phyloP scores from a whole-genome alignment of 208 protist species.

The Herpetomonas tarakana region DNA sequence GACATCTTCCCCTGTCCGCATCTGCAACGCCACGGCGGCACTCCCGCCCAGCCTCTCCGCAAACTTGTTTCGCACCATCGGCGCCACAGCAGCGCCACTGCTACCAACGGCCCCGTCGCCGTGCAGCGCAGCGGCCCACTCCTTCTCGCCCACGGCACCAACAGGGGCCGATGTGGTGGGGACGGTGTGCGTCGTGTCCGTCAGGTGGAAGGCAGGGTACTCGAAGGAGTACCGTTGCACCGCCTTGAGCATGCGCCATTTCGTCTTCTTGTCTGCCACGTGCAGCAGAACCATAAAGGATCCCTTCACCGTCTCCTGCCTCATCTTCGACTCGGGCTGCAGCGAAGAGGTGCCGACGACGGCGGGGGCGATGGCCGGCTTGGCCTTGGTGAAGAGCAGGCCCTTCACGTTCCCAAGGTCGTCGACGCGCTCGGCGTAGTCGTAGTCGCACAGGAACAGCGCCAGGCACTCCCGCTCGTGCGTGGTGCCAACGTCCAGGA shows the following conservation, averaged over 20 bases:
- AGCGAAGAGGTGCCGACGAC: neutral
- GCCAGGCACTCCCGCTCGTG: constrained; percentile 25
- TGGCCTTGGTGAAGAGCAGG: constrained; percentile 15
- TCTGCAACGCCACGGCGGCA: too few species aligned
- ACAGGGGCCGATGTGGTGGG: too few species aligned
- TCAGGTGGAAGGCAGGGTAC: too few species aligned
- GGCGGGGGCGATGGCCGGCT: neutral
- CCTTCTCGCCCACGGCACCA: too few species aligned
- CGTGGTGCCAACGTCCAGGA: constrained; percentile 42
- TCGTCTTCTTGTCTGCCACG: constrained; percentile 37
- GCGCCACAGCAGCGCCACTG: neutral
- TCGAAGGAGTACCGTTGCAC: constrained; percentile 24
- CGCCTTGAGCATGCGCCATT: constrained; percentile 44
- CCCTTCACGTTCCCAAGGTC: constrained; percentile 29
- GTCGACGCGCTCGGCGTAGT: constrained; percentile 50
- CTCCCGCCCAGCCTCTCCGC: neutral
- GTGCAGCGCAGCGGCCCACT: too few species aligned
- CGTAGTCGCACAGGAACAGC: constrained; percentile 39
- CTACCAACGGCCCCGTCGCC: neutral
- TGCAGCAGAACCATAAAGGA: constrained; percentile 32
- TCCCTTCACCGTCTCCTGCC: neutral
- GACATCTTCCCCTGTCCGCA: too few species aligned
- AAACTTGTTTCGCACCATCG: constrained; percentile 2
- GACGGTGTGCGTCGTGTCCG: too few species aligned
- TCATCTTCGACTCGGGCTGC: neutral